Conservation (phyloP, 164 flowering plant species). For the Warburgia ugandensis region DNA sequence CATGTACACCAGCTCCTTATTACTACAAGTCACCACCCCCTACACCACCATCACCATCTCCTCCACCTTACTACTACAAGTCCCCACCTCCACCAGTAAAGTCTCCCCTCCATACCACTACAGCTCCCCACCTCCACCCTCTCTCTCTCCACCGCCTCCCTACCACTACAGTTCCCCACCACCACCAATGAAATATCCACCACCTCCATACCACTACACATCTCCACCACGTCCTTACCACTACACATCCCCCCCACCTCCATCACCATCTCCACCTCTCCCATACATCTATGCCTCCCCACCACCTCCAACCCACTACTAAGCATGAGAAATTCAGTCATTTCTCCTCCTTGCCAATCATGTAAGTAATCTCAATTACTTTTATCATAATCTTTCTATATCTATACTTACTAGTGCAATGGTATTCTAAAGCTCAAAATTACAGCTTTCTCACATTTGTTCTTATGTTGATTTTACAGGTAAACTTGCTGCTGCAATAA, state of each 20-base stretch:
- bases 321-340: slow-evolving; percentile 8
- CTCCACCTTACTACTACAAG: slow-evolving; percentile 8
- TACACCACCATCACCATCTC: slow-evolving; percentile 28
- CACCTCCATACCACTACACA: slow-evolving; percentile 1
- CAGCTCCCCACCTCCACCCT: slow-evolving; percentile 26
- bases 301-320: slow-evolving; percentile 23
- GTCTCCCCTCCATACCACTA: slow-evolving; percentile 14
- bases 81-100: slow-evolving; percentile 1
- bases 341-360: slow-evolving; percentile 5
- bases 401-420: not conserved
- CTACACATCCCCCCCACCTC: slow-evolving; percentile 6
- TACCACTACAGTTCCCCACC: slow-evolving; percentile 7
- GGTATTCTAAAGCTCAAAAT: not conserved
- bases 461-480: not conserved
- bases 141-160: slow-evolving; percentile 3
- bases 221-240: slow-evolving; percentile 1
- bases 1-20: not conserved
- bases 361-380: slow-evolving; percentile 11
- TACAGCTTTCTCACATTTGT: not conserved
- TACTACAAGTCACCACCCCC: slow-evolving; percentile 4
- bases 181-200: not conserved
- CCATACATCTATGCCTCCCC: slow-evolving; percentile 15
- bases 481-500: slow-evolving; percentile 13
- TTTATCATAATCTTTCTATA: not conserved
- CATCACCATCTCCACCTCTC: not conserved